These are phyloP conservation scores for Alternaria incomplexa DNA, from an alignment of 2,329 filamentous ascomycete species.

Conservation along the genomic window DNA sequence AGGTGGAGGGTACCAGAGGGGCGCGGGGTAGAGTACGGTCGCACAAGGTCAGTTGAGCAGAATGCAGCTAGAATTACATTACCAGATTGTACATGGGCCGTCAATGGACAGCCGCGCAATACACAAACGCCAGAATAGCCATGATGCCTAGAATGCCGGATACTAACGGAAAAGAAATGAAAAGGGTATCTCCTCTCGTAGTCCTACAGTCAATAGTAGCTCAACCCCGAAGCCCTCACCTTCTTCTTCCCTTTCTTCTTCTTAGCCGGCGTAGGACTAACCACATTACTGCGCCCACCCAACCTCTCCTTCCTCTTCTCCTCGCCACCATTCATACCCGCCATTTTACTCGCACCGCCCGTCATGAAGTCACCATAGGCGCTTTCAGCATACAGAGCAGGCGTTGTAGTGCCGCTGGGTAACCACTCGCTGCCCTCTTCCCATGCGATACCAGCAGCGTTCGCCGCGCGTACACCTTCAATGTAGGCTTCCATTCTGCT, in stretches of 20 bases:
- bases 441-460: conserved; percentile 34
- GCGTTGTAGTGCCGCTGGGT: conserved; percentile 29
- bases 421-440: conserved; percentile 34
- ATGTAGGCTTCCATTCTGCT: conserved; percentile 38
- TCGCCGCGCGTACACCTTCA: conserved; percentile 34
- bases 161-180: background rate
- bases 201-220: conserved; percentile 33
- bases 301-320: conserved; percentile 20
- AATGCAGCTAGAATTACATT: background rate
- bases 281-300: conserved; percentile 10
- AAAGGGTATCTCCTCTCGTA: background rate
- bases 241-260: conserved; percentile 35
- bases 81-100: background rate
- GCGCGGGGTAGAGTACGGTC: background rate
- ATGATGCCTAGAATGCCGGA: background rate
- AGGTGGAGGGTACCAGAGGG: background rate
- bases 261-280: conserved; percentile 26
- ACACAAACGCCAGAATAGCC: background rate
- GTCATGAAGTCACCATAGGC: conserved; percentile 27
- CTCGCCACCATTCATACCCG: conserved; percentile 1
- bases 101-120: background rate
- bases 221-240: conserved; percentile 32
- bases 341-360: conserved; percentile 23
- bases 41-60: background rate
- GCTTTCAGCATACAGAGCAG: conserved; percentile 18